Evolutionary conservation across 345 rosid genomes (phyloP), one percentile per base, ranked within the genome.

Genomic region (Salix brachista): DNA sequence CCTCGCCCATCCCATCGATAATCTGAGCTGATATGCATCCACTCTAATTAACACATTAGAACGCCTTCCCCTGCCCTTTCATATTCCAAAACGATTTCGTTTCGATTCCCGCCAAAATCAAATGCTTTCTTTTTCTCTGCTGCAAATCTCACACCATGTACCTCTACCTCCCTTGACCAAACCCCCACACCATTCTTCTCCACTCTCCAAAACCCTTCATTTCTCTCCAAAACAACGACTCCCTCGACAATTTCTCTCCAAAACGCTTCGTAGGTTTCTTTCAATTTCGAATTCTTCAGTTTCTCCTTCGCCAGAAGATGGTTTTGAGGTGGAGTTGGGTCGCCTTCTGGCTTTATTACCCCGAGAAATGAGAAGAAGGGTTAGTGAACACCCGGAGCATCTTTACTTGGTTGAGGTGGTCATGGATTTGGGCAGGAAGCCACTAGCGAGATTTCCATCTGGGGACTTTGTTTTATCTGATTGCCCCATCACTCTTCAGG

Each of bases 391-490:
- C 66, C 85, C 86, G 52, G 93, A 94, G 72, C 80, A 83, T 19
- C 71, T 71, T 37, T 87, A 90, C 62, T 73, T 94, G 77, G 88
- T 92, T 26, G 98, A 94, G 84, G 91, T 92, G 80, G 95, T 92
- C 52, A 83, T 92, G 94, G 97, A 91, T 79, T 84, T 94, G 83
- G 98, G 98, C 44, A 92, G 98, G 65, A 86, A 82, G 60, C 98
- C 97, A 18, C 81, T 92, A 17, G 95, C 97, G 28, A 86, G 98
- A 65, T 94, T 92, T 77, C 98, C 97, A 21, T 89, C 92, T 2
- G 98, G 98, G n/a, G 98, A 94, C 69, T 89, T 91, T 39, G 78
- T 86, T 28, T n/a, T 92, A 74, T 89, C 94, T 13, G 91, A 92
- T 54, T 86, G 75, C 2, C 84, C 87, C n/a, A 89, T 94, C 79